Evolutionary conservation across 2,329 filamentous ascomycete genomes (phyloP), one percentile per base, ranked within the genome.

Genomic region (Colletotrichum neosansevieriae): DNA sequence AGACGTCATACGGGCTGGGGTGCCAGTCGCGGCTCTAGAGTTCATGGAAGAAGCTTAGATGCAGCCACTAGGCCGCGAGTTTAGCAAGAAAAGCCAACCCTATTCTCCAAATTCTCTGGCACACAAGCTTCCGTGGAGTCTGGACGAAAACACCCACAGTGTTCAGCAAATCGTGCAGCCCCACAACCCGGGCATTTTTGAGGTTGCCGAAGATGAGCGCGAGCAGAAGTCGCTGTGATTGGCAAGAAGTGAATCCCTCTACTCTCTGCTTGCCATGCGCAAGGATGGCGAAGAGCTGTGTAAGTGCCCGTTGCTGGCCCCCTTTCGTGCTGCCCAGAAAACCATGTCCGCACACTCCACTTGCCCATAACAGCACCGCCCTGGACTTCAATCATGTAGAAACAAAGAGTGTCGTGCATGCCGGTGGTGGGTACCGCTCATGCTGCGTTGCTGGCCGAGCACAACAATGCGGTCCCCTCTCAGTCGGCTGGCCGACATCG

Each of bases 71-170:
- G 88, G 0, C 84, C 76, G 6, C 75, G 83, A 24, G 81, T 82
- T 38, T 94, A 91, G 91, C 86, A 86, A 67, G 91, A 92, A 75
- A 80, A 81, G 0, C 89, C 91, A 0, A 93, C 91, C 0, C 81
- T 94, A 2, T 94, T 94, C 74, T 88, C 93, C 81, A 93, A 92
- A 58, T 93, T 93, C 74, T 84, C 88, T 0, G 91, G 91, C 12
- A 92, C 90, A 0, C 83, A 87, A 0, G 81, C 80, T 7, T 82
- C 83, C n/a, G n/a, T n/a, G n/a, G n/a, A n/a, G 21, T 0, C 86
- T 93, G 42, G 88, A 88, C 71, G 84, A 86, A 45, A 79, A 91
- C 44, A 86, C 89, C 3, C 6, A n/a, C 29, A 86, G 85, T 67
- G 76, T 78, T 12, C 74, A 91, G 9, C 82, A 83, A 34, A 77